Percentiles rank a stretch among this genome's conserved stretches.
Evolutionary conservation across 352 stramenopile genomes (phyloP).

Genomic region (Phytopythium oedochilum): DNA sequence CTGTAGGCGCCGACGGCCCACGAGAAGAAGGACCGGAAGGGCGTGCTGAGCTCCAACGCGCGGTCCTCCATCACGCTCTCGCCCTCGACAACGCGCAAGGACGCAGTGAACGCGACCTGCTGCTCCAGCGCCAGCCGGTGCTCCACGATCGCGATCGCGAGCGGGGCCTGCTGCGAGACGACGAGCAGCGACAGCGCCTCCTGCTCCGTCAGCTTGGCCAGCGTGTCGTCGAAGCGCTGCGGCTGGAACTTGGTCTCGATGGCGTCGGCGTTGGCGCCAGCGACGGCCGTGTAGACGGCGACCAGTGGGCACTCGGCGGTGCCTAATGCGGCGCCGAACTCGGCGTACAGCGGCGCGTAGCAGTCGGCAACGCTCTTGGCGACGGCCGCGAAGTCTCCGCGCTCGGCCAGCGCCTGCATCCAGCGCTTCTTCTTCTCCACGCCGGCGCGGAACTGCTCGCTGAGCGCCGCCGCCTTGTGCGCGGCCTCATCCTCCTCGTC

Average conservation of each 20-base stretch:
- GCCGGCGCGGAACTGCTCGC: slow-evolving; percentile 36
- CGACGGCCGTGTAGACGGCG: not conserved
- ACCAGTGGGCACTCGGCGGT: slow-evolving; percentile 16
- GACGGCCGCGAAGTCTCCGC: slow-evolving; percentile 28
- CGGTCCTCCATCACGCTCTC: slow-evolving; percentile 32
- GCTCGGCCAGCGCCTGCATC: slow-evolving; percentile 42
- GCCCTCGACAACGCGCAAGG: slow-evolving; percentile 16
- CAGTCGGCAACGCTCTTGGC: slow-evolving; percentile 53
- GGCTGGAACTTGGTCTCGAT: slow-evolving; percentile 46
- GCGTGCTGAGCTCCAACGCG: slow-evolving; percentile 26
- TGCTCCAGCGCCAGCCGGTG: slow-evolving; percentile 38
- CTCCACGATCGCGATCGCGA: slow-evolving; percentile 43
- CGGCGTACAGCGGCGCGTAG: slow-evolving; percentile 53
- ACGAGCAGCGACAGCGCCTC: slow-evolving; percentile 57
- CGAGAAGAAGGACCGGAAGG: slow-evolving; percentile 67
- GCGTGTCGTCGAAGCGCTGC: slow-evolving; percentile 47
- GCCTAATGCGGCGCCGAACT: slow-evolving; percentile 15
- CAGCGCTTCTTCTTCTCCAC: slow-evolving; percentile 66
- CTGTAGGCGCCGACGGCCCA: slow-evolving; percentile 48
- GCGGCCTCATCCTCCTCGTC: slow-evolving; percentile 15
- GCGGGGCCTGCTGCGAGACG: slow-evolving; percentile 16
- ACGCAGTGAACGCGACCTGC: slow-evolving; percentile 18
- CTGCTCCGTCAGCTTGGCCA: slow-evolving; percentile 60
- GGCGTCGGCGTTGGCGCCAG: not conserved
- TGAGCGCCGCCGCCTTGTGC: slow-evolving; percentile 20